Conservation (phyloP, 441 rosid species). For the Croton setiger region DNA sequence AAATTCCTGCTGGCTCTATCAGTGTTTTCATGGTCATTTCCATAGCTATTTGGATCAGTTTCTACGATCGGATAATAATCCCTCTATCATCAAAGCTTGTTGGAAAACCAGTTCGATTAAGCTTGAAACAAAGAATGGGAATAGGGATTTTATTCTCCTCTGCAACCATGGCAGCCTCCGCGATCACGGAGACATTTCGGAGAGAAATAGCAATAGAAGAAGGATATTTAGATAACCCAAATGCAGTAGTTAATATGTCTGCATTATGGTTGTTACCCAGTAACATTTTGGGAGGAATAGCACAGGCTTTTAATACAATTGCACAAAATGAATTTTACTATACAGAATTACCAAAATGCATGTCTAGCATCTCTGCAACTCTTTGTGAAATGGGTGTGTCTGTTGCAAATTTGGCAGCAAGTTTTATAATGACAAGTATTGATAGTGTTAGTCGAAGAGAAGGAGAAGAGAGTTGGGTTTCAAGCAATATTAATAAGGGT, state of each 20-base stretch:
- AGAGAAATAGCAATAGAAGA: slow-evolving; percentile 22
- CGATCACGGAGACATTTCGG: slow-evolving; percentile 36
- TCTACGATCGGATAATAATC: slow-evolving; percentile 43
- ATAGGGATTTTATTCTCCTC: no score
- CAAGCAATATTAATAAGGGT: slow-evolving; percentile 27
- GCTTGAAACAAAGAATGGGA: no score
- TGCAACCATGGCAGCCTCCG: slow-evolving; percentile 1
- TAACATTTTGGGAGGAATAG: slow-evolving; percentile 36
- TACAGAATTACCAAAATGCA: slow-evolving; percentile 50
- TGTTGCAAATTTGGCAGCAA: slow-evolving; percentile 19
- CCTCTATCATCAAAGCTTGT: slow-evolving; percentile 35
- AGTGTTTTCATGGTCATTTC: slow-evolving; percentile 32
- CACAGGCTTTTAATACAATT: slow-evolving; percentile 41
- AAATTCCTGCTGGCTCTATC: slow-evolving; percentile 60
- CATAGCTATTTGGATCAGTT: slow-evolving; percentile 28
- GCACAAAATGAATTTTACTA: slow-evolving; percentile 56
- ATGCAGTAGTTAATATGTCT: slow-evolving; percentile 34
- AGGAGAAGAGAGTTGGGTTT: slow-evolving; percentile 28
- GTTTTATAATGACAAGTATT: slow-evolving; percentile 15
- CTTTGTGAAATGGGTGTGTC: slow-evolving; percentile 9
- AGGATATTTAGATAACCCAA: slow-evolving; percentile 32
- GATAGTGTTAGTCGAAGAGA: slow-evolving; percentile 8
- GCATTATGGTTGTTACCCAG: slow-evolving; percentile 54
- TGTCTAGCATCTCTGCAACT: slow-evolving; percentile 48
- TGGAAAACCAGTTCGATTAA: no score